These are phyloP conservation scores for Candida sp. DNA, from an alignment of 1,139 yeast genomes.

Conservation along the genomic window DNA sequence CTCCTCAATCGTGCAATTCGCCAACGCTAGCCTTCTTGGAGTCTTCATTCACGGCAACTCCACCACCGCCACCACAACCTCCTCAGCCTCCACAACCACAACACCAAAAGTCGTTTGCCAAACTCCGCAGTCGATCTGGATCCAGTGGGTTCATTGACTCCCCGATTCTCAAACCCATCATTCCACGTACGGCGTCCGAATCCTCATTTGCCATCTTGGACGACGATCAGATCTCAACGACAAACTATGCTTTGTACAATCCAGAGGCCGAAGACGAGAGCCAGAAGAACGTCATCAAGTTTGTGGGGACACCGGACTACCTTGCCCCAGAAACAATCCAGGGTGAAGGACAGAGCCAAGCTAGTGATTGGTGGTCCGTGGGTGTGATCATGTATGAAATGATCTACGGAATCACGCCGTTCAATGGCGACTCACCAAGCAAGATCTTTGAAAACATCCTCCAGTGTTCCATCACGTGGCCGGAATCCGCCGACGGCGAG, in stretches of 20 bases:
- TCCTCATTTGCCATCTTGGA: constrained; percentile 59
- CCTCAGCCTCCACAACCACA: constrained; percentile 5
- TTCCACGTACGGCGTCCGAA: constrained; percentile 56
- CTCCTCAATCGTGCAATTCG: constrained; percentile 9
- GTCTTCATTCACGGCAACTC: constrained; percentile 10
- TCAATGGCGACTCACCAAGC: constrained; percentile 83
- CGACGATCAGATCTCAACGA: constrained; percentile 40
- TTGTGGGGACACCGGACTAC: constrained; percentile 98
- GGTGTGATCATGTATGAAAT: constrained; percentile 97
- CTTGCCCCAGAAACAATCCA: constrained; percentile 95
- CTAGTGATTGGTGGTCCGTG: constrained; percentile 98
- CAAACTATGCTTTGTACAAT: constrained; percentile 69
- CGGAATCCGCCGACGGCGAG: constrained; percentile 52
- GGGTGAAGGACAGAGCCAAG: constrained; percentile 84
- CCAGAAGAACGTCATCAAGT: constrained; percentile 32
- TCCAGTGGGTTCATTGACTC: constrained; percentile 47
- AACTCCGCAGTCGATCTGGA: constrained; percentile 25
- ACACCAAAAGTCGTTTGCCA: constrained; percentile 15
- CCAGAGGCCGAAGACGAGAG: constrained; percentile 61
- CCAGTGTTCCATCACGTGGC: constrained; percentile 83
- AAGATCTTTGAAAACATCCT: constrained; percentile 83
- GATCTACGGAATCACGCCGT: constrained; percentile 93
- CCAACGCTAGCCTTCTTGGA: constrained; percentile 16
- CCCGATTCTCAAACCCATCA: constrained; percentile 50
- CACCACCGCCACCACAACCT: too few relatives aligned